phyloP scores from a whole-genome alignment of 2,329 filamentous ascomycete species.

The Fusarium xylarioides region DNA sequence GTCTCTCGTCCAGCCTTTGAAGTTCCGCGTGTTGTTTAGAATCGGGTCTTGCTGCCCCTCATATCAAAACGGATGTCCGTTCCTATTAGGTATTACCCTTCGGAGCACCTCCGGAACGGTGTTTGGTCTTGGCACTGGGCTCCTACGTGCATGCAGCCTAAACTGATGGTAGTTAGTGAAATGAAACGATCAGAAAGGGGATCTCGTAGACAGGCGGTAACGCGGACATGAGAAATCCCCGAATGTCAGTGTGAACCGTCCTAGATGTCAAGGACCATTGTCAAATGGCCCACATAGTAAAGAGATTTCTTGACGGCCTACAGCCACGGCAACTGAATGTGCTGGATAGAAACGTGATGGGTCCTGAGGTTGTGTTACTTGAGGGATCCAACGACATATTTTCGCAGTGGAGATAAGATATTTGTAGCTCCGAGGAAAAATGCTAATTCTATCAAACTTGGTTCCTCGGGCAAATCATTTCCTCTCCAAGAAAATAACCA shows the following conservation, averaged over 20 bases:
- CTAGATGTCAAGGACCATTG: not conserved
- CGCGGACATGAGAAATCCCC: not conserved
- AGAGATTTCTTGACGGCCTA: not conserved
- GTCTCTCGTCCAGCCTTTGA: not conserved
- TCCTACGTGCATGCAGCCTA: not conserved
- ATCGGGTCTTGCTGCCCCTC: not conserved
- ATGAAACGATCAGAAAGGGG: not conserved
- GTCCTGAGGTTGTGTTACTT: not conserved
- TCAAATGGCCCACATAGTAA: not conserved
- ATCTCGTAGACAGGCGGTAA: not conserved
- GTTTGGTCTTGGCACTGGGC: not conserved
- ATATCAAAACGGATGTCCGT: not conserved
- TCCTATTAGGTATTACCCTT: not conserved
- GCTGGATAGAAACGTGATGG: not conserved
- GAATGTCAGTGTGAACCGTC: not conserved
- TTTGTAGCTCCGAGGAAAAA: not conserved
- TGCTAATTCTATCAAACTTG: not conserved
- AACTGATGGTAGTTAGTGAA: not conserved
- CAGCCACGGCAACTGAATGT: not conserved
- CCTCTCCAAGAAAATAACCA: not conserved
- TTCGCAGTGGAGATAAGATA: not conserved
- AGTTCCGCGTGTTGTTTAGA: not conserved
- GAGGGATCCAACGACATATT: too few species aligned
- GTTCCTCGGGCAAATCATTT: not conserved
- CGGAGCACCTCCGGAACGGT: slow-evolving; percentile 11